Evolutionary conservation across 2,329 filamentous ascomycete species (phyloP), one percentile per base, ranked within the genome.

Genomic region (Neurospora sp.): DNA sequence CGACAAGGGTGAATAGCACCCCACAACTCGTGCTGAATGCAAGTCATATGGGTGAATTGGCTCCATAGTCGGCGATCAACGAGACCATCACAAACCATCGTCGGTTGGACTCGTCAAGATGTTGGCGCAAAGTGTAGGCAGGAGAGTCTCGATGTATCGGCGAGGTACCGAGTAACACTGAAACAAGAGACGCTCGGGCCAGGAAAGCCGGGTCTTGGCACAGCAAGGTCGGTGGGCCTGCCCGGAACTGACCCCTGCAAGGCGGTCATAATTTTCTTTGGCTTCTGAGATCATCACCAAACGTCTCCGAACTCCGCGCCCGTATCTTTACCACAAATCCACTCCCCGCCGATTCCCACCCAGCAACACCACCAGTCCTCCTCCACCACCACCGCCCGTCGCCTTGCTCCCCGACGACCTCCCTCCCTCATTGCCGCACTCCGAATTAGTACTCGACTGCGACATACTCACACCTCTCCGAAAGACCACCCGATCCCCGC

Each of bases 241-340:
- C 23, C 66, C 12, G 36, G 8, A 43, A 67, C 38, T 10, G 40
- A 71, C 65, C 68, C 69, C 57, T 73, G 70, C 40, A 65, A 40
- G 67, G 66, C 36, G 41, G 70, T 69, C 69, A 73, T 69, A 73
- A 73, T 72, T 73, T 74, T 74, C 69, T 70, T 70, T 70, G 68
- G 72, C 38, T 67, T 73, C 70, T 72, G 72, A 73, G 71, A 74
- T 72, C 73, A 74, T 75, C 70, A 67, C 67, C 41, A 33, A 40
- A 62, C 33, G 57, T 62, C 57, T 66, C 69, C 71, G 69, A 68
- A 72, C 71, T 62, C 52, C 52, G 52, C 52, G 52, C 52, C 52
- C 52, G 52, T 62, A 33, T 62, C 52, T 36, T 62, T 36, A 52
- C 66, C 12, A 17, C 39, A 33, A 67, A 41, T 4, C n/a, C 69